Percentiles rank a stretch among this genome's conserved stretches.
Evolutionary conservation across 495 filamentous ascomycete species (phyloP).

Genomic region (Aspergillus conjunctus): DNA sequence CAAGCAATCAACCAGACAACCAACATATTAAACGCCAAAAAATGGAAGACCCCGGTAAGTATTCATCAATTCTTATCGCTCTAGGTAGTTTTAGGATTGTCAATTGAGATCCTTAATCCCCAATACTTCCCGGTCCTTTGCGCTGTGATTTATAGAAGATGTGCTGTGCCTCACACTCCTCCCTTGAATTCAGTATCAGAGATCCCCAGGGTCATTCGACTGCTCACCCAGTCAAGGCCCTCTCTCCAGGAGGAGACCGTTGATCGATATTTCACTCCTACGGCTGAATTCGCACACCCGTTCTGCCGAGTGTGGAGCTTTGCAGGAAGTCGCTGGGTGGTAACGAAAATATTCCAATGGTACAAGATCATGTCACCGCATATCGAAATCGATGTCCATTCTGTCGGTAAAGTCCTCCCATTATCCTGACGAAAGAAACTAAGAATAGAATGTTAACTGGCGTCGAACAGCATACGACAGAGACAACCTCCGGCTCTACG

Average conservation of each 20-base stretch:
- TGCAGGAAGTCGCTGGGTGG: constrained; percentile 57
- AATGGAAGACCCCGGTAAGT: constrained; percentile 48
- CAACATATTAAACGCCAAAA: constrained; percentile 8
- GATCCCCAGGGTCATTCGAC: constrained; percentile 63
- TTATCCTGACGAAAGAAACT: not conserved
- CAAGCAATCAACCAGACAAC: not conserved
- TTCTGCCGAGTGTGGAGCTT: constrained; percentile 72
- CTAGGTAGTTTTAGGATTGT: too few relatives aligned
- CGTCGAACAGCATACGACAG: constrained; percentile 64
- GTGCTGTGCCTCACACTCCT: constrained; percentile 1
- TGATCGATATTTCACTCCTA: constrained; percentile 67
- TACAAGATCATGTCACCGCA: constrained; percentile 80
- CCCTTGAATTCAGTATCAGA: constrained; percentile 43
- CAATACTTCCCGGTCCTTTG: too few relatives aligned
- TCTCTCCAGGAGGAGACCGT: constrained; percentile 62
- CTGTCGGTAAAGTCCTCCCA: constrained; percentile 54
- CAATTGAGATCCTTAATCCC: not conserved
- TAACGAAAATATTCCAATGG: constrained; percentile 77
- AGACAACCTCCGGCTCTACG: constrained; percentile 63
- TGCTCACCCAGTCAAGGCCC: constrained; percentile 66
- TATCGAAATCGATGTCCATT: constrained; percentile 70
- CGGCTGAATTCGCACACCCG: constrained; percentile 75
- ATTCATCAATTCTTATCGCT: not conserved
- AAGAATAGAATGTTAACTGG: not conserved
- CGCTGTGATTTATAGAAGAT: not conserved